phyloP scores from a whole-genome alignment of 768 basidiomycete species.

The Galerina sulciceps region DNA sequence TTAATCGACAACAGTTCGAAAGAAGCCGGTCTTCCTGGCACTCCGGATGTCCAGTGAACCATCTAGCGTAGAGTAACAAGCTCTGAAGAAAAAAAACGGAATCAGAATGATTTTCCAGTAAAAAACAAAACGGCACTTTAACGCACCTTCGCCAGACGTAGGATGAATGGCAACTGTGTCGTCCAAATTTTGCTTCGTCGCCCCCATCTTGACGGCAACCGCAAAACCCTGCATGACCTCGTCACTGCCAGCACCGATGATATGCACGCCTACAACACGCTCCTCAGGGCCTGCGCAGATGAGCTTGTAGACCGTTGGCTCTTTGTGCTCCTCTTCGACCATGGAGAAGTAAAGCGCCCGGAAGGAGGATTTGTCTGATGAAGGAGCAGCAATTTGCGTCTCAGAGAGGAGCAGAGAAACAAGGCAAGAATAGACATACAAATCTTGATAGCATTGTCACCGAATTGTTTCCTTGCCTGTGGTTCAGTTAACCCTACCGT shows the following conservation, averaged over 20 bases:
- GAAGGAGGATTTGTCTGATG: constrained; percentile 77
- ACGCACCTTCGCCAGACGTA: constrained; percentile 79
- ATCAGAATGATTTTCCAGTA: constrained; percentile 11
- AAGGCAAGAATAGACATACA: constrained; percentile 56
- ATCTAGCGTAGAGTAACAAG: constrained; percentile 40
- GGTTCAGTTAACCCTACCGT: constrained; percentile 95
- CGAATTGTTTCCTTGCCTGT: constrained; percentile 86
- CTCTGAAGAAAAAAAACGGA: constrained; percentile 25
- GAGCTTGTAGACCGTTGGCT: constrained; percentile 94
- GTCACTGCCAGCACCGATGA: constrained; percentile 90
- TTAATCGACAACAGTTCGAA: too few relatives aligned
- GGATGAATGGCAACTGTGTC: constrained; percentile 93
- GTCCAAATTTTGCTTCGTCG: constrained; percentile 82
- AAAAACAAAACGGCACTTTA: neutral
- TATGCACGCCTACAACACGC: constrained; percentile 94
- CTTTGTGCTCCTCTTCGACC: constrained; percentile 88
- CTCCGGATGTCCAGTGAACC: neutral
- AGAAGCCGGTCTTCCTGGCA: too few relatives aligned
- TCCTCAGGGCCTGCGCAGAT: constrained; percentile 88
- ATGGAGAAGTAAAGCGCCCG: constrained; percentile 91
- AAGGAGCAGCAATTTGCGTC: neutral
- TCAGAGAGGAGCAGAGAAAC: neutral
- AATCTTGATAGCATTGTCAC: constrained; percentile 85
- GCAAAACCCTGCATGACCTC: constrained; percentile 96
- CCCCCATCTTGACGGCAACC: constrained; percentile 98